Evolutionary conservation across 345 rosid species (phyloP), one percentile per base, ranked within the genome.

Genomic region (Salix koriyanagi): DNA sequence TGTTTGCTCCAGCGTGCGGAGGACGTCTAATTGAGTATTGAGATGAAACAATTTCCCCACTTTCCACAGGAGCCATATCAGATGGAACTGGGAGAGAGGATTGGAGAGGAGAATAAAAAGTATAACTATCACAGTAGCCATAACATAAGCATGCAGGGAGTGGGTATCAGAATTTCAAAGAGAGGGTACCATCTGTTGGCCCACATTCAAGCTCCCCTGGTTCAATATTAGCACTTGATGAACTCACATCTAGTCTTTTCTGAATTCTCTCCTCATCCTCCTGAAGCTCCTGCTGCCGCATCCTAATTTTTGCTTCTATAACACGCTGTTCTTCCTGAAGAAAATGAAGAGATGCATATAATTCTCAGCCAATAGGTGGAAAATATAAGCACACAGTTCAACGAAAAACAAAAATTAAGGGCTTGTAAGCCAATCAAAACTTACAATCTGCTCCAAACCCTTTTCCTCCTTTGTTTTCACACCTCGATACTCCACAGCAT

Each of bases 401-500:
- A 28, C 36, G 42, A 54, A 77, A 32, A 44, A n/a, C 26, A 37
- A 9, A 76, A 70, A 64, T 28, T 74, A 42, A 37, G 48, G 48
- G 46, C 21, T 34, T 50, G 13, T 71, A 75, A 18, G 75, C 56
- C 37, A 72, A 48, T 10, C 34, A 62, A 48, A 72, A 18, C 96
- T 92, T 90, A 96, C 98, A 78, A 96, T 86, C 87, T 94, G 98
- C 79, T 96, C 99, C 66, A 91, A 83, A 81, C 99, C 94, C 85
- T 91, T 94, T 83, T 94, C 97, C 88, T 96, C 99, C 86, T 94
- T 94, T 48, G 97, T 67, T 87, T 92, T 96, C 72, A 87, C 91
- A 77, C 99, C 99, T 36, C 93, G 90, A 78, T 86, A 96, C 88
- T 92, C 99, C 61, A 96, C 99, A 41, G 97, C 99, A 83, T 96